Evolutionary conservation across 495 filamentous ascomycete species (phyloP), one percentile per base, ranked within the genome.

Genomic region (Penicillium argentinense): DNA sequence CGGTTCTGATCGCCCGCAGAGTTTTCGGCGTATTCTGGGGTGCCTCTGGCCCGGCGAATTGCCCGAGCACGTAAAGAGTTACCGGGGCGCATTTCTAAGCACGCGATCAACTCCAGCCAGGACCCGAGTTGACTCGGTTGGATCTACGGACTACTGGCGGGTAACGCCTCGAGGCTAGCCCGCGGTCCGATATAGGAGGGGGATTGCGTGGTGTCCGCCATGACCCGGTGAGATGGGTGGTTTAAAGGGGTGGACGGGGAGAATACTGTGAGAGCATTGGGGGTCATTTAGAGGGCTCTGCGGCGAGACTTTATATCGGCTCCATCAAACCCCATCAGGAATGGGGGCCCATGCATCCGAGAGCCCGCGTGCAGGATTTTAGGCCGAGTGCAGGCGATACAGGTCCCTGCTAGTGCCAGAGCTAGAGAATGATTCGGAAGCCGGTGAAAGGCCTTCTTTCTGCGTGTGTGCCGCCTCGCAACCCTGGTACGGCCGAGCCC

Each of bases 101-200:
- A n/a, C n/a, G n/a, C n/a, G n/a, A n/a, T n/a, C n/a, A n/a, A n/a
- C n/a, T n/a, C n/a, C n/a, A n/a, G n/a, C n/a, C n/a, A n/a, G n/a
- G n/a, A n/a, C n/a, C n/a, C n/a, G n/a, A n/a, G n/a, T n/a, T n/a
- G n/a, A n/a, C n/a, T n/a, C n/a, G n/a, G n/a, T n/a, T n/a, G n/a
- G n/a, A n/a, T n/a, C n/a, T n/a, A n/a, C n/a, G n/a, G n/a, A n/a
- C n/a, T n/a, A n/a, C n/a, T n/a, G n/a, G n/a, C n/a, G n/a, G n/a
- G n/a, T n/a, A n/a, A n/a, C n/a, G n/a, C n/a, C n/a, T n/a, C n/a
- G n/a, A n/a, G n/a, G n/a, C n/a, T n/a, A n/a, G n/a, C n/a, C n/a
- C n/a, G n/a, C n/a, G 27, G 18, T 34, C 24, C 21, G 22, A 44
- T 34, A 47, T 47, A 34, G 43, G 39, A 41, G 13, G n/a, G 4